A percentile compares a stretch with the other conserved stretches of the same genome.
These are phyloP conservation scores for Xenoacremonium recifei DNA, from an alignment of 2,329 filamentous ascomycete species.

Conservation along the genomic window DNA sequence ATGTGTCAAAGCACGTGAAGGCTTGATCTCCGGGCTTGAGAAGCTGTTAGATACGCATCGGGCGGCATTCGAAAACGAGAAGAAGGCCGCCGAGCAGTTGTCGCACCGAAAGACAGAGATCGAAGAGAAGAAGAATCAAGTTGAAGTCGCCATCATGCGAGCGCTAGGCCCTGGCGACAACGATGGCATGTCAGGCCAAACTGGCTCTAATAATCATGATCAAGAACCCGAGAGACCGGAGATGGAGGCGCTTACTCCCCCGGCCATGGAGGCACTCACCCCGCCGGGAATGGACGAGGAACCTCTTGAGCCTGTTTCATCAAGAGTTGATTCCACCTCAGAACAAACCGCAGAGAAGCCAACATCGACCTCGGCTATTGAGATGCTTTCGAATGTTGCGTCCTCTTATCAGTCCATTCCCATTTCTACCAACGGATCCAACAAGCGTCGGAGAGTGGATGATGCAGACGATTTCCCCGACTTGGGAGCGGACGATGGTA, in stretches of 20 bases:
- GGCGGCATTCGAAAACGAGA: slow-evolving; percentile 66
- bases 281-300: slow-evolving; percentile 21
- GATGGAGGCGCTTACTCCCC: slow-evolving; percentile 85
- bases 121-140: slow-evolving; percentile 80
- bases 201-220: slow-evolving; percentile 37
- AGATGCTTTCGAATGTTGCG: slow-evolving; percentile 39
- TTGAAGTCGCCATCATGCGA: slow-evolving; percentile 88
- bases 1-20: slow-evolving; percentile 79
- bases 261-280: slow-evolving; percentile 49
- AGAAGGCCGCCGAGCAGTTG: slow-evolving; percentile 63
- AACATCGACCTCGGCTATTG: slow-evolving; percentile 32
- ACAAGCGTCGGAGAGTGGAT: slow-evolving; percentile 56
- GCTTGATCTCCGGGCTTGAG: slow-evolving; percentile 77
- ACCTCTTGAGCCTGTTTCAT: slow-evolving; percentile 14
- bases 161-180: slow-evolving; percentile 66
- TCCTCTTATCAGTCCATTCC: slow-evolving; percentile 49
- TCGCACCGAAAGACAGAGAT: slow-evolving; percentile 66
- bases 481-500: slow-evolving; percentile 52
- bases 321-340: slow-evolving; percentile 14
- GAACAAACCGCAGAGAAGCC: slow-evolving; percentile 16
- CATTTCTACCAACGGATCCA: slow-evolving; percentile 50
- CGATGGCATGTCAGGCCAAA: slow-evolving; percentile 44
- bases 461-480: slow-evolving; percentile 52
- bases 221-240: slow-evolving; percentile 72
- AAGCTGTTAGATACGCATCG: slow-evolving; percentile 76